Conservation (phyloP, 2,329 filamentous ascomycete species). For the Diaporthe humulicola region DNA sequence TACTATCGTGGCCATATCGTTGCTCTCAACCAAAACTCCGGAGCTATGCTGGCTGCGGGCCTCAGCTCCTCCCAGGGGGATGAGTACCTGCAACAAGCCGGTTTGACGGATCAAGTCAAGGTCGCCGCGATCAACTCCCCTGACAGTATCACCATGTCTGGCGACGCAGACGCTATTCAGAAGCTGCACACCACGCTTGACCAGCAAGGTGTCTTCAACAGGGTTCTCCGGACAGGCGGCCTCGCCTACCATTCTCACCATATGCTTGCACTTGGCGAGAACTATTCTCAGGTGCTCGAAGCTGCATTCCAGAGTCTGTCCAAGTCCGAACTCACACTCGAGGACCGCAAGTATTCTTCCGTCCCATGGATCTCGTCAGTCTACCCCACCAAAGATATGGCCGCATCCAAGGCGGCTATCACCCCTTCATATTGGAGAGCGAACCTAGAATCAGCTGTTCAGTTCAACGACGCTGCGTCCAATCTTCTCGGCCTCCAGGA, state of each 20-base stretch:
- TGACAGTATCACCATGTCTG: conserved; percentile 48
- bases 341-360: neutral
- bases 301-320: neutral
- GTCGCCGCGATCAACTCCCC: conserved; percentile 48
- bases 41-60: conserved; percentile 51
- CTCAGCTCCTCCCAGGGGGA: conserved; percentile 40
- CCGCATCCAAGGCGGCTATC: neutral
- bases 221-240: neutral
- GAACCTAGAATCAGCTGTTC: conserved; percentile 13
- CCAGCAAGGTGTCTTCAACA: neutral
- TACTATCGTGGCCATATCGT: conserved; percentile 49
- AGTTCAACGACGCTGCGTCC: conserved; percentile 10
- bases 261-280: neutral
- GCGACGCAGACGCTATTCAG: conserved; percentile 39
- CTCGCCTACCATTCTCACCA: neutral
- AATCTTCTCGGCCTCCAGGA: conserved; percentile 41
- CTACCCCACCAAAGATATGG: neutral
- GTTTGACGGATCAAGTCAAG: conserved; percentile 40
- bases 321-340: neutral
- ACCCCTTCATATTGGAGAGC: conserved; percentile 42
- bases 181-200: neutral
- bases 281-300: neutral
- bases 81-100: conserved; percentile 35
- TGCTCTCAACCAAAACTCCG: conserved; percentile 34
- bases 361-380: neutral